phyloP scores from a whole-genome alignment of 768 basidiomycete species.

The Thelephora aurantiotincta region DNA sequence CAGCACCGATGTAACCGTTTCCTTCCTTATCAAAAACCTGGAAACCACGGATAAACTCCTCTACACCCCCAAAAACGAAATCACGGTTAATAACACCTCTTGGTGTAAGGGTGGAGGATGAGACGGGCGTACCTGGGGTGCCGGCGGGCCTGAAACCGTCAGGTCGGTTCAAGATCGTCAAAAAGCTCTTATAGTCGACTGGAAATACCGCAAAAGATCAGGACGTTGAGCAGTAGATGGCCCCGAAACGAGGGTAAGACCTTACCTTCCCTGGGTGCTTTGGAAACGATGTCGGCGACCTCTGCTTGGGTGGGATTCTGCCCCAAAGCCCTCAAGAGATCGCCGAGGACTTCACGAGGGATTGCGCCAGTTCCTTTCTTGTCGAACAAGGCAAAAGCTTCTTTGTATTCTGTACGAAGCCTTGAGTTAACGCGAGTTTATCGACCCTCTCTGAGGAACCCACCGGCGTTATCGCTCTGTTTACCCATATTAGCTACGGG shows the following conservation, averaged over 20 bases:
- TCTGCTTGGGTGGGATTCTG: slow-evolving; percentile 99
- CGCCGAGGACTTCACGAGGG: slow-evolving; percentile 78
- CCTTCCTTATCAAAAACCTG: slow-evolving; percentile 97
- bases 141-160: slow-evolving; percentile 97
- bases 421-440: background rate
- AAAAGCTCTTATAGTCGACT: slow-evolving; percentile 91
- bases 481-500: background rate
- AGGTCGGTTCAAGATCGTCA: slow-evolving; percentile 83
- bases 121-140: slow-evolving; percentile 62
- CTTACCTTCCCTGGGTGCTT: slow-evolving; percentile 67
- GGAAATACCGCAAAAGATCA: slow-evolving; percentile 1
- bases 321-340: slow-evolving; percentile 84
- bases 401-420: slow-evolving; percentile 68
- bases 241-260: slow-evolving; percentile 2
- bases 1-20: slow-evolving; percentile 83
- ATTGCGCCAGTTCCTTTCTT: slow-evolving; percentile 90
- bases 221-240: background rate
- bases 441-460: background rate
- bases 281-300: slow-evolving; percentile 65
- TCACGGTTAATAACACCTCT: background rate
- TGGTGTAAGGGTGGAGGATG: background rate
- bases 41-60: slow-evolving; percentile 99
- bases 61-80: slow-evolving; percentile 24
- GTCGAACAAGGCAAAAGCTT: slow-evolving; percentile 96
- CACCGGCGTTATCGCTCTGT: slow-evolving; percentile 42